Evolutionary conservation across 768 basidiomycete genomes (phyloP).

Genomic region (Jaapia argillacea): DNA sequence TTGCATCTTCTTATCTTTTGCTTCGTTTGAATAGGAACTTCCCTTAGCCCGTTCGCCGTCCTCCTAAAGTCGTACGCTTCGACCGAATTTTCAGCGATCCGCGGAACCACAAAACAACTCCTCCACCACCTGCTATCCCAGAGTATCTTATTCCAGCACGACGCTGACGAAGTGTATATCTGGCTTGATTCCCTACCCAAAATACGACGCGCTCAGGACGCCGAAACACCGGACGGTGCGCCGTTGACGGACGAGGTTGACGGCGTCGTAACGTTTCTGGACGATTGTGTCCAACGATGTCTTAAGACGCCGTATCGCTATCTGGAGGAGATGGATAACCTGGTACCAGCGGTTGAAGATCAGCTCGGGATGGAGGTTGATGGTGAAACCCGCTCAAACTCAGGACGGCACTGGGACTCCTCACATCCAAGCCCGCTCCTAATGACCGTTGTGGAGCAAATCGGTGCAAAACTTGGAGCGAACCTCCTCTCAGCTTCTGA

Average conservation of each 20-base stretch:
- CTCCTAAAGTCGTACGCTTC: conserved; percentile 56
- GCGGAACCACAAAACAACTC: conserved; percentile 39
- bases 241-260: conserved; percentile 45
- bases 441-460: conserved; percentile 72
- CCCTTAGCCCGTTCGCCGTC: too few species aligned
- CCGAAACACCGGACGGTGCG: conserved; percentile 40
- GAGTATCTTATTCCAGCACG: conserved; percentile 76
- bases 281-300: conserved; percentile 79
- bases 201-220: conserved; percentile 22
- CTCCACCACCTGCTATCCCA: conserved; percentile 55
- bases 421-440: too few species aligned
- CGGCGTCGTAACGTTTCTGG: conserved; percentile 58
- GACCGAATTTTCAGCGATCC: conserved; percentile 40
- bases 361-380: not conserved
- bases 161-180: conserved; percentile 54
- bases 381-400: conserved; percentile 4
- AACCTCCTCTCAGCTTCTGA: conserved; percentile 49
- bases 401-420: conserved; percentile 40
- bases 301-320: conserved; percentile 80
- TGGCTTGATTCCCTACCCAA: conserved; percentile 67
- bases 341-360: conserved; percentile 12
- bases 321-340: conserved; percentile 53
- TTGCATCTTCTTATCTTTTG: conserved; percentile 1
- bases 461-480: conserved; percentile 54
- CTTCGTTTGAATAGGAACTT: too few species aligned